phyloP scores from a whole-genome alignment of 352 stramenopile species.

The Phytopythium kandeliae region DNA sequence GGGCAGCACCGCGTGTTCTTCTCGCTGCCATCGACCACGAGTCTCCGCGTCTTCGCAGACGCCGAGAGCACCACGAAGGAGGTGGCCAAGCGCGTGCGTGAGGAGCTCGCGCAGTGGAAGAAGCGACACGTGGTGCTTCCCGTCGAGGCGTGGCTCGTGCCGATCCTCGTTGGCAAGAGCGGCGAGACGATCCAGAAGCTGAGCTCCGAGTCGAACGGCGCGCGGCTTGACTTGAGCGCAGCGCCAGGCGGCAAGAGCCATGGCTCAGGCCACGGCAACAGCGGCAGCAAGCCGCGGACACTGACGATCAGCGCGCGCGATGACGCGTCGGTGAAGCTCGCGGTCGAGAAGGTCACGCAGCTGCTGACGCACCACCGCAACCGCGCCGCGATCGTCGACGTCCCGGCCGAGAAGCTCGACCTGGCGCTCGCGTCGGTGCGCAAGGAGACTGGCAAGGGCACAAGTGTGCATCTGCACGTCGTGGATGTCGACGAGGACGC shows the following conservation, averaged over 20 bases:
- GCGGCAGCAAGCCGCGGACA: constrained; percentile 23
- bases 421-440: constrained; percentile 40
- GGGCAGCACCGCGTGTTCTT: constrained; percentile 35
- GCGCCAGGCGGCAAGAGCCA: constrained; percentile 6
- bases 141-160: constrained; percentile 57
- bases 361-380: constrained; percentile 49
- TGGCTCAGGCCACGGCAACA: constrained; percentile 9
- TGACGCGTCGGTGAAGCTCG: constrained; percentile 52
- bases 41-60: constrained; percentile 63
- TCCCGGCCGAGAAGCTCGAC: constrained; percentile 39
- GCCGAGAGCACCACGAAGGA: constrained; percentile 40
- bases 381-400: constrained; percentile 35
- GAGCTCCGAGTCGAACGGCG: constrained; percentile 41
- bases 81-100: constrained; percentile 37
- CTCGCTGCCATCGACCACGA: constrained; percentile 46
- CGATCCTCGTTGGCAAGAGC: constrained; percentile 65
- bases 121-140: constrained; percentile 65
- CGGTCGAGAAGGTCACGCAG: constrained; percentile 48
- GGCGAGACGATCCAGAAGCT: constrained; percentile 80
- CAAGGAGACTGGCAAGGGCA: constrained; percentile 28
- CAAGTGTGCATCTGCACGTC: constrained; percentile 48
- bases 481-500: constrained; percentile 29
- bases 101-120: constrained; percentile 51
- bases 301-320: constrained; percentile 67
- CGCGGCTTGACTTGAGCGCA: constrained; percentile 48